Conservation (phyloP, 1,139 yeast genomes). For the Candida neerlandica region DNA sequence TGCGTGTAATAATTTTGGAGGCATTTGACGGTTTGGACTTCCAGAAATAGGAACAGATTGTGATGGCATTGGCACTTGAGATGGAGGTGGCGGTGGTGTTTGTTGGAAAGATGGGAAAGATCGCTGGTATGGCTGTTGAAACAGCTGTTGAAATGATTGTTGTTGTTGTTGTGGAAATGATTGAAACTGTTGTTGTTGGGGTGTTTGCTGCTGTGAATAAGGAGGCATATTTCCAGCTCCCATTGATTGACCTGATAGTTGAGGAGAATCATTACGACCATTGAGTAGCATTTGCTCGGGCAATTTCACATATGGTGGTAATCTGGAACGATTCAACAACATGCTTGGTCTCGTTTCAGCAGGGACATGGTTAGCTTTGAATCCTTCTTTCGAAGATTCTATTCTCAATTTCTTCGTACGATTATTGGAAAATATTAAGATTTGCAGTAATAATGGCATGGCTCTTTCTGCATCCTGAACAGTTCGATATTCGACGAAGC, state of each 20-base stretch:
- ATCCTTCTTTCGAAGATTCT: constrained; percentile 64
- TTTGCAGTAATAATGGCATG: constrained; percentile 41
- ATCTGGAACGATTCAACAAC: constrained; percentile 39
- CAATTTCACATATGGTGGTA: constrained; percentile 58
- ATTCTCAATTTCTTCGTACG: constrained; percentile 48
- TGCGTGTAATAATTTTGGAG: constrained; percentile 51
- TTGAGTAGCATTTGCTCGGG: constrained; percentile 50
- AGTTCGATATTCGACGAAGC: constrained; percentile 59
- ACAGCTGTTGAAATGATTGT: constrained; percentile 11
- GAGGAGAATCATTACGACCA: constrained; percentile 4
- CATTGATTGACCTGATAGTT: constrained; percentile 6
- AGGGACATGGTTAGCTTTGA: constrained; percentile 36
- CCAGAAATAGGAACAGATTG: neutral
- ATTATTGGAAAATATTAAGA: constrained; percentile 41
- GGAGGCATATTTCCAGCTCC: constrained; percentile 4
- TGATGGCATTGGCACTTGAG: neutral
- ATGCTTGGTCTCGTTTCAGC: constrained; percentile 42
- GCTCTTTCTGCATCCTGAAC: constrained; percentile 58
- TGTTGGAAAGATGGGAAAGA: neutral
- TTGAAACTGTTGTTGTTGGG: constrained; percentile 1
- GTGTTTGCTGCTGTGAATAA: constrained; percentile 4
- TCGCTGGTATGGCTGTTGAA: neutral
- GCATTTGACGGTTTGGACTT: constrained; percentile 27
- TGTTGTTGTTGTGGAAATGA: constrained; percentile 12
- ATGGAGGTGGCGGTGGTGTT: constrained; percentile 1